phyloP scores from a whole-genome alignment of 371 early-diverging fungal genomes.

The Aphelidium insulamus region DNA sequence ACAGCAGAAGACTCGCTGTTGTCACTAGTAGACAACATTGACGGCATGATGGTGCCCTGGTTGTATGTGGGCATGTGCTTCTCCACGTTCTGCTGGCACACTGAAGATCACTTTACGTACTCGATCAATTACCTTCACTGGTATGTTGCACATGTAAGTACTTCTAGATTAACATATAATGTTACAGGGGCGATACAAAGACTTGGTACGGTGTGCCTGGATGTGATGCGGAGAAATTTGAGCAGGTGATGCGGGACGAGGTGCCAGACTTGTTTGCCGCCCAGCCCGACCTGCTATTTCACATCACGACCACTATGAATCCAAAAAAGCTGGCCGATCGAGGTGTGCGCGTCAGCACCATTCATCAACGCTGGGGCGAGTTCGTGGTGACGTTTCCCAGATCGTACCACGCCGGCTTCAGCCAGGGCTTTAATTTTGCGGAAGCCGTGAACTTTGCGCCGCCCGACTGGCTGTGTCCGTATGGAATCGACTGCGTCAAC shows the following conservation, averaged over 20 bases:
- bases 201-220: constrained; percentile 95
- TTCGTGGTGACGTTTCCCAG: constrained; percentile 88
- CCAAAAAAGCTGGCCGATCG: constrained; percentile 47
- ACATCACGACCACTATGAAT: constrained; percentile 73
- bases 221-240: constrained; percentile 51
- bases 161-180: neutral
- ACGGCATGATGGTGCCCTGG: constrained; percentile 94
- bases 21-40: constrained; percentile 58
- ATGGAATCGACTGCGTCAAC: constrained; percentile 47
- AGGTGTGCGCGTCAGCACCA: constrained; percentile 46
- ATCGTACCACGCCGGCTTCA: constrained; percentile 89
- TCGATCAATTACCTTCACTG: constrained; percentile 88
- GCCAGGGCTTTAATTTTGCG: constrained; percentile 88
- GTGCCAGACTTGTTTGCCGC: constrained; percentile 73
- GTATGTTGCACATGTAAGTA: too few species aligned
- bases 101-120: constrained; percentile 88
- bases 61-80: constrained; percentile 89
- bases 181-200: constrained; percentile 90
- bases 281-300: constrained; percentile 77
- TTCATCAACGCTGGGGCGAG: constrained; percentile 81
- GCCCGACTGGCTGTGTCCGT: constrained; percentile 70
- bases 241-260: constrained; percentile 48
- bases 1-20: constrained; percentile 55
- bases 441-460: constrained; percentile 94
- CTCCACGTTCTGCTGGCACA: constrained; percentile 94